A percentile compares a stretch with the other conserved stretches of the same genome.
Evolutionary conservation across 805 yeast species (phyloP).

Genomic region (Danielozyma ontarioensis): DNA sequence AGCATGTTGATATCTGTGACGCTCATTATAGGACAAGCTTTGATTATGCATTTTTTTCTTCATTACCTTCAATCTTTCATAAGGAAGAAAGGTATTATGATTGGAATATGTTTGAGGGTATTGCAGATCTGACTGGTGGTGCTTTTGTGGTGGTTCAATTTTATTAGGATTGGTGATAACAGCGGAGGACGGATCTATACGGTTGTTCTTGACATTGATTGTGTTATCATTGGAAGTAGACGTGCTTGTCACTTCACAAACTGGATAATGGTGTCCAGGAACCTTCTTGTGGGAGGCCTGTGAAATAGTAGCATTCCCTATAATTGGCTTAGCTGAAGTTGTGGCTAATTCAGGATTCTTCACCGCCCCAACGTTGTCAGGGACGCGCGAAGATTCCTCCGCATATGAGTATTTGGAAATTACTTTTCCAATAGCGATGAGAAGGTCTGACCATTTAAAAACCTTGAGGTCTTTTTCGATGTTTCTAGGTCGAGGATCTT

Average conservation of each 20-base stretch:
- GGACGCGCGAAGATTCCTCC: too few relatives aligned
- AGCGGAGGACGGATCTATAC: neutral
- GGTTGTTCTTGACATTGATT: too few relatives aligned
- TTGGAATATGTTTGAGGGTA: neutral
- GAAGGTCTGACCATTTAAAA: constrained; percentile 52
- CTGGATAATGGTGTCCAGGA: too few relatives aligned
- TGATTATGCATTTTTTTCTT: constrained; percentile 12
- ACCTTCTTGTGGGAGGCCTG: neutral
- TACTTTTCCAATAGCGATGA: constrained; percentile 51
- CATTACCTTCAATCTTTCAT: constrained; percentile 20
- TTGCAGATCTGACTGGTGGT: neutral
- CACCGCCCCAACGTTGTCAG: neutral
- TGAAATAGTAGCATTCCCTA: too few relatives aligned
- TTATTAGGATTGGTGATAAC: neutral
- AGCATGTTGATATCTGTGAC: constrained; percentile 13
- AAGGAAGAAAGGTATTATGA: constrained; percentile 16
- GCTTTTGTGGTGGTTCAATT: neutral
- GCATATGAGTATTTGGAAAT: constrained; percentile 54
- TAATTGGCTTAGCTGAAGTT: too few relatives aligned
- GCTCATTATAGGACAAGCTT: constrained; percentile 1
- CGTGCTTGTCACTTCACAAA: too few relatives aligned
- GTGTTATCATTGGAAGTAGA: too few relatives aligned
- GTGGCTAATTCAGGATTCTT: neutral
- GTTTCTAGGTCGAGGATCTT: constrained; percentile 60
- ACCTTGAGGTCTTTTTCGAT: constrained; percentile 70